phyloP scores from a whole-genome alignment of 2,329 filamentous ascomycete genomes.

The Trichoderma asperellum region DNA sequence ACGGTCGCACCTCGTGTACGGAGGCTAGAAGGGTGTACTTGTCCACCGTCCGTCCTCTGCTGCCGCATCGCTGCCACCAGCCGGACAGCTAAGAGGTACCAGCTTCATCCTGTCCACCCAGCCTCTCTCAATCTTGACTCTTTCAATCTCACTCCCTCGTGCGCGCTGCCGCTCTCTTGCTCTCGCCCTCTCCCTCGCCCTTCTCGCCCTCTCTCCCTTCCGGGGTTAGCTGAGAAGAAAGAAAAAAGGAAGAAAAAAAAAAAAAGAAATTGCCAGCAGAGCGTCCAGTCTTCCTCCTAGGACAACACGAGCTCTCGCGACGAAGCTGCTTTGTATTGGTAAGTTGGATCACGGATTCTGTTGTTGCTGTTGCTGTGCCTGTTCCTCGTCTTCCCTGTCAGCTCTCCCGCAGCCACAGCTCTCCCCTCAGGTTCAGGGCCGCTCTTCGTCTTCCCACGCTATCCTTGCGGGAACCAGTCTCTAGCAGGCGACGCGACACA shows the following conservation, averaged over 20 bases:
- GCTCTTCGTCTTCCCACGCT: conserved; percentile 3
- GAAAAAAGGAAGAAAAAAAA: conserved; percentile 4
- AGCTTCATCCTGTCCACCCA: conserved; percentile 23
- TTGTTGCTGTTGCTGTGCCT: neutral
- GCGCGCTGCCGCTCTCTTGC: conserved; percentile 3
- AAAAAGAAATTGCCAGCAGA: neutral
- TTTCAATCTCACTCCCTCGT: conserved; percentile 24
- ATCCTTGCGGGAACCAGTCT: neutral
- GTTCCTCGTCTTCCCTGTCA: conserved; percentile 12
- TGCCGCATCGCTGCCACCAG: conserved; percentile 4
- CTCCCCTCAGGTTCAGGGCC: conserved; percentile 19
- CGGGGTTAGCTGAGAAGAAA: conserved; percentile 26
- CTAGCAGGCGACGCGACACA: conserved; percentile 18
- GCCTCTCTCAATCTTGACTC: conserved; percentile 21
- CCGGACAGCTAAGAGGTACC: conserved; percentile 12
- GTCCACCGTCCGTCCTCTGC: neutral
- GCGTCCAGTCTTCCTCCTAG: neutral
- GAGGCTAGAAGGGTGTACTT: neutral
- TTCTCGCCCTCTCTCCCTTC: conserved; percentile 13
- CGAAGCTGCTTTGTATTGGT: conserved; percentile 11
- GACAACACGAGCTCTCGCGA: conserved; percentile 1
- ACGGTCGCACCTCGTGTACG: conserved; percentile 5
- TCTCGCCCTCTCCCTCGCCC: conserved; percentile 4
- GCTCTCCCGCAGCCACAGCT: conserved; percentile 4
- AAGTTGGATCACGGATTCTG: neutral